phyloP scores from a whole-genome alignment of 306 rosid genomes.

The Dryas octopetala region DNA sequence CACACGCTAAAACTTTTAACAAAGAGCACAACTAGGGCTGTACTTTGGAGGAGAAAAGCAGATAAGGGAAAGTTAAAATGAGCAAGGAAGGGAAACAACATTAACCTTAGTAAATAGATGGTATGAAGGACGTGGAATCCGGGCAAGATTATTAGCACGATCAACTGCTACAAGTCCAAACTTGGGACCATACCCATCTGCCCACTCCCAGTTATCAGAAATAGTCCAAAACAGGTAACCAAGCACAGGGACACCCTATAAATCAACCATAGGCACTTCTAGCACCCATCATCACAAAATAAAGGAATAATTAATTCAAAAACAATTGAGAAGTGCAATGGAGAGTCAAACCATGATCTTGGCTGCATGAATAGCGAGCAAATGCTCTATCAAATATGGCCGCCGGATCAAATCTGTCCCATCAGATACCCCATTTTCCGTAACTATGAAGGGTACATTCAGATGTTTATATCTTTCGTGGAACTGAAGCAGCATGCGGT shows the following conservation, averaged over 20 bases:
- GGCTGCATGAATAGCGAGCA: constrained; percentile 84
- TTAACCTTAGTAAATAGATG: constrained; percentile 76
- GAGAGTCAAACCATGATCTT: constrained; percentile 59
- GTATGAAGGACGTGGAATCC: constrained; percentile 86
- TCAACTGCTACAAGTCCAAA: constrained; percentile 98
- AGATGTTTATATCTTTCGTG: constrained; percentile 91
- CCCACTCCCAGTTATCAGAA: constrained; percentile 99
- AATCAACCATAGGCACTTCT: constrained; percentile 28
- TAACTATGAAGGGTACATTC: constrained; percentile 70
- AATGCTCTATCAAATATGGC: constrained; percentile 84
- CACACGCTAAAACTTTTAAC: constrained; percentile 17
- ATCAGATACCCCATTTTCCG: constrained; percentile 92
- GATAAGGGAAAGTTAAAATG: constrained; percentile 8
- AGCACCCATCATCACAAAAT: constrained; percentile 15
- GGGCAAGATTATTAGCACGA: constrained; percentile 64
- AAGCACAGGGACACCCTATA: constrained; percentile 72
- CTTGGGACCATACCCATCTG: constrained; percentile 99
- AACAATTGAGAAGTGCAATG: constrained; percentile 8
- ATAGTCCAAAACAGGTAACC: constrained; percentile 86
- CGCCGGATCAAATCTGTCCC: constrained; percentile 87
- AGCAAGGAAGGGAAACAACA: constrained; percentile 17
- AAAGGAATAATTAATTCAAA: constrained; percentile 18
- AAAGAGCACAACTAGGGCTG: constrained; percentile 16
- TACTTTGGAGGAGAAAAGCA: background rate
- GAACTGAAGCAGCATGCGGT: constrained; percentile 83